These are phyloP conservation scores for Talaromyces liani DNA, from an alignment of 495 filamentous ascomycete genomes.

Conservation along the genomic window DNA sequence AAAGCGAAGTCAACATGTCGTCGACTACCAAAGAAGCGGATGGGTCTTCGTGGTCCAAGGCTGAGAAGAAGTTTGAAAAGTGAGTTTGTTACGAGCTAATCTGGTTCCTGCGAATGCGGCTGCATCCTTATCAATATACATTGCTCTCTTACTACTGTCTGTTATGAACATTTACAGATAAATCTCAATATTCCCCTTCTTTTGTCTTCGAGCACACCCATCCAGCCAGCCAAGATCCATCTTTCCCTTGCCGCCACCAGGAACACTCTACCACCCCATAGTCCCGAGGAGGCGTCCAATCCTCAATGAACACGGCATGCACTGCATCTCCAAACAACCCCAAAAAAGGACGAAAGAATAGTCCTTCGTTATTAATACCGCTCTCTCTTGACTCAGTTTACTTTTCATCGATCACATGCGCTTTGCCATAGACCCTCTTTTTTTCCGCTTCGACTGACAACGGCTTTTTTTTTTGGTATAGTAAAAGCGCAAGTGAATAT, in stretches of 20 bases:
- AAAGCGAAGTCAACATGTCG: neutral
- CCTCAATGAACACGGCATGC: constrained; percentile 3
- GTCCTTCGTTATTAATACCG: neutral
- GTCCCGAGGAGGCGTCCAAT: neutral
- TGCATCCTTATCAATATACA: neutral
- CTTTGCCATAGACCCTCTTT: neutral
- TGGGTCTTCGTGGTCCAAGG: neutral
- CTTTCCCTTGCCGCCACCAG: neutral
- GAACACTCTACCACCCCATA: neutral
- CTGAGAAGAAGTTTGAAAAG: constrained; percentile 1
- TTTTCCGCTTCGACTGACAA: neutral
- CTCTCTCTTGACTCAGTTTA: neutral
- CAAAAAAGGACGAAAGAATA: neutral
- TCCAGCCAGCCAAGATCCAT: neutral
- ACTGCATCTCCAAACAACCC: neutral
- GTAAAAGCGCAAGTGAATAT: constrained; percentile 78
- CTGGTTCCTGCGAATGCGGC: neutral
- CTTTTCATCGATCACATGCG: neutral
- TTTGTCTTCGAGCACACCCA: neutral
- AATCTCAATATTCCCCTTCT: neutral
- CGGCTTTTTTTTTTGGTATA: constrained; percentile 25
- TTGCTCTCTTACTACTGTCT: neutral
- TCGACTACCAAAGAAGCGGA: neutral
- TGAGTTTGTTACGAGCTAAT: neutral
- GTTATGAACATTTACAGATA: neutral